Percentiles rank a stretch among this genome's conserved stretches.
Evolutionary conservation across 148 eudicot genomes (phyloP).

Genomic region (Oxyria digyna): DNA sequence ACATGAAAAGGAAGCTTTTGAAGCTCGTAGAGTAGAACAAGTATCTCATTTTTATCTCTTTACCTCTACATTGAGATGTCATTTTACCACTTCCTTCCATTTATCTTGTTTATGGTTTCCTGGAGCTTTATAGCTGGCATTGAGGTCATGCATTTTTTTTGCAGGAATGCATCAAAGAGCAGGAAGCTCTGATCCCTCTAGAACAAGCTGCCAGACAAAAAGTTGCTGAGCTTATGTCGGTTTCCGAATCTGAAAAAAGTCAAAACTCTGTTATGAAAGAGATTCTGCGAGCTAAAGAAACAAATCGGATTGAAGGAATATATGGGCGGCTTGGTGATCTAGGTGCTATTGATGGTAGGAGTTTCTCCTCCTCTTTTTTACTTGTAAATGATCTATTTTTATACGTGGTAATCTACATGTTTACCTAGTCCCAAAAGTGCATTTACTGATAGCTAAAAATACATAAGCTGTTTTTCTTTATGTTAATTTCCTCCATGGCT

Average conservation of each 20-base stretch:
- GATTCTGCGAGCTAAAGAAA: constrained; percentile 68
- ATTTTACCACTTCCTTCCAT: neutral
- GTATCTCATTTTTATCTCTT: constrained; percentile 17
- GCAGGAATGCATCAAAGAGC: constrained; percentile 73
- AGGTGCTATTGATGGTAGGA: constrained; percentile 92
- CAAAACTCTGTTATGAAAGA: constrained; percentile 95
- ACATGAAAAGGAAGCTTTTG: constrained; percentile 43
- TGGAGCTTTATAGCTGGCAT: neutral
- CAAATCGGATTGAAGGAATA: constrained; percentile 63
- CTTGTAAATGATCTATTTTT: neutral
- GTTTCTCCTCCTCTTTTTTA: neutral
- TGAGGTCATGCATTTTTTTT: constrained; percentile 8
- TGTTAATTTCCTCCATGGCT: neutral
- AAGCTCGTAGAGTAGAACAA: constrained; percentile 66
- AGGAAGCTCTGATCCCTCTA: constrained; percentile 55
- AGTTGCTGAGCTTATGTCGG: constrained; percentile 63
- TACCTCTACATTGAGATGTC: neutral
- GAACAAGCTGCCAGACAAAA: constrained; percentile 90
- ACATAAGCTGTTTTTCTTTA: neutral
- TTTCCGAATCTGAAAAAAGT: constrained; percentile 80
- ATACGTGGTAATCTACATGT: neutral
- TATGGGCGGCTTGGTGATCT: constrained; percentile 97
- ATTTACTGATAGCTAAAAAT: neutral
- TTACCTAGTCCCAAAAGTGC: neutral
- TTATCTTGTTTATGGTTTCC: neutral